Evolutionary conservation across 768 basidiomycete genomes (phyloP).

Genomic region (Terana coerulea): DNA sequence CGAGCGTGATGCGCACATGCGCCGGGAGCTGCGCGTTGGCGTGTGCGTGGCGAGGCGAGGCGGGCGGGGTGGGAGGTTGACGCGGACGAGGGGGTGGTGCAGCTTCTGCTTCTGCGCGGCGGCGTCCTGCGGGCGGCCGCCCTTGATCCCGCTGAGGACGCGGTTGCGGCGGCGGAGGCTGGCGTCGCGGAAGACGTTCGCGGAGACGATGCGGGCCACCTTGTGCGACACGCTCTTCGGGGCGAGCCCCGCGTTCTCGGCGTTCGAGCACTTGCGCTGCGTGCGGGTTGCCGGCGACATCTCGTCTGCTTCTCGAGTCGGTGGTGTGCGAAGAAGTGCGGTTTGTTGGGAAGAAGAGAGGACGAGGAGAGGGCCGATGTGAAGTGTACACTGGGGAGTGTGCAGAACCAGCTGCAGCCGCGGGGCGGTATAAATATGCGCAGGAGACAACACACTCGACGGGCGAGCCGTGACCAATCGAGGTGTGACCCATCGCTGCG

Average conservation of each 20-base stretch:
- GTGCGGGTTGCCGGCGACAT: slow-evolving; percentile 7
- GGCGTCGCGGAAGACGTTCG: slow-evolving; percentile 6
- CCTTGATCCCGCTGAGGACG: slow-evolving; percentile 10
- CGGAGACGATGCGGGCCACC: slow-evolving; percentile 3
- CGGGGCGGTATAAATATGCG: not conserved
- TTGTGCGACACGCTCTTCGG: slow-evolving; percentile 1
- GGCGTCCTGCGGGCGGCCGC: not conserved
- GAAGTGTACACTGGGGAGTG: not conserved
- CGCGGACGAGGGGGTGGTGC: not conserved
- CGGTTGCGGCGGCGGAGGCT: slow-evolving; percentile 14
- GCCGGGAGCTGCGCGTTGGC: not conserved
- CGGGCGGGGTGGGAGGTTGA: slow-evolving; percentile 10
- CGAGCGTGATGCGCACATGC: not conserved
- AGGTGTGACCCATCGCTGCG: not conserved
- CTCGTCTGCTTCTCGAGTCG: not conserved
- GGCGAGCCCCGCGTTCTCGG: slow-evolving; percentile 19
- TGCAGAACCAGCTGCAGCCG: not conserved
- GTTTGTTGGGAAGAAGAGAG: not conserved
- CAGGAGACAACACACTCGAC: not conserved
- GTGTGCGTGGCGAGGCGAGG: not conserved
- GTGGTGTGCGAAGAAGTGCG: not conserved
- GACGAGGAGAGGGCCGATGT: not conserved
- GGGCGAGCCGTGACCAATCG: not conserved
- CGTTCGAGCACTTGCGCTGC: slow-evolving; percentile 23
- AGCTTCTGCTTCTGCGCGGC: slow-evolving; percentile 2